These are phyloP conservation scores for Scheffersomyces parashehatae DNA, from an alignment of 1,139 yeast genomes.

Conservation along the genomic window DNA sequence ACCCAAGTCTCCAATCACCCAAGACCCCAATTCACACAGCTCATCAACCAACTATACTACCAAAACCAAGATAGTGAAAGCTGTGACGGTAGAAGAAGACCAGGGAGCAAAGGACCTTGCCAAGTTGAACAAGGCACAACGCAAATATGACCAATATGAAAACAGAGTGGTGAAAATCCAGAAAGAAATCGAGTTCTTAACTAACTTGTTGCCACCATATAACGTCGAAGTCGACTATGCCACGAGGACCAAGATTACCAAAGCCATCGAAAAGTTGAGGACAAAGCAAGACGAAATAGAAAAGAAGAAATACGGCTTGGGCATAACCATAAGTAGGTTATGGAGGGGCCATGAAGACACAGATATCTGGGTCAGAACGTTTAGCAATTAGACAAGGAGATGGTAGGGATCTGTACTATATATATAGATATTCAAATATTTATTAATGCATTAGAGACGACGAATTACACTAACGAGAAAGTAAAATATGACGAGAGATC, in stretches of 20 bases:
- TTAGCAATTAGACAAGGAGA: constrained; percentile 12
- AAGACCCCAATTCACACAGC: not conserved
- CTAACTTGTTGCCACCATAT: constrained; percentile 45
- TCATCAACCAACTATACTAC: not conserved
- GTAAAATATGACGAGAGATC: no score
- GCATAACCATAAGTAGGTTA: constrained; percentile 45
- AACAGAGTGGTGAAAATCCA: constrained; percentile 37
- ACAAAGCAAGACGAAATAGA: constrained; percentile 45
- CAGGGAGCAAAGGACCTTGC: constrained; percentile 5
- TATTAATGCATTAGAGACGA: no score
- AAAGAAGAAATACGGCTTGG: constrained; percentile 45
- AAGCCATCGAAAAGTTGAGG: constrained; percentile 44
- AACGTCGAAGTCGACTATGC: constrained; percentile 48
- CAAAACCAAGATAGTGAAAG: not conserved
- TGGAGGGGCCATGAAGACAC: constrained; percentile 48
- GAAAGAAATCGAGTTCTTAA: constrained; percentile 42
- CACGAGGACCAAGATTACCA: constrained; percentile 42
- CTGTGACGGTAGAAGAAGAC: constrained; percentile 3
- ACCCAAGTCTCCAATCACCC: constrained; percentile 9
- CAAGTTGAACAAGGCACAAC: constrained; percentile 28
- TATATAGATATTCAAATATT: no score
- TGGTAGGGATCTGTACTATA: no score
- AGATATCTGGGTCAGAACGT: constrained; percentile 46
- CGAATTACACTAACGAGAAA: no score
- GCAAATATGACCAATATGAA: constrained; percentile 38